These are phyloP conservation scores for Triticum urartu DNA, from an alignment of 176 grass and related monocot species.

Conservation along the genomic window DNA sequence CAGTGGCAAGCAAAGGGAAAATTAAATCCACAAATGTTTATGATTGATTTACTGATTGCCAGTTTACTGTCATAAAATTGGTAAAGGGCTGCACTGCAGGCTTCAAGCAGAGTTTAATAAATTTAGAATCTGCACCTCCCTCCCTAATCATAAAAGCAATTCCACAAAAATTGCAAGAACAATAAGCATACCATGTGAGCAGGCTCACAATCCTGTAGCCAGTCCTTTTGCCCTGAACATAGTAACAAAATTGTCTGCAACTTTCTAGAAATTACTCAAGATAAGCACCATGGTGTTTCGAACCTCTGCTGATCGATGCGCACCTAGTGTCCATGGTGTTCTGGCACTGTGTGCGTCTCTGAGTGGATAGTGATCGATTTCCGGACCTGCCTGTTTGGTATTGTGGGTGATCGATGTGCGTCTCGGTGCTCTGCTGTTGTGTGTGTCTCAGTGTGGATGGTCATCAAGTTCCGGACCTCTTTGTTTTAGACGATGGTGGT, in stretches of 20 bases:
- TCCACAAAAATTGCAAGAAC: neutral
- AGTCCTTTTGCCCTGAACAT: slow-evolving; percentile 73
- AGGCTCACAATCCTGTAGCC: slow-evolving; percentile 73
- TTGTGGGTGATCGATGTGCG: no score
- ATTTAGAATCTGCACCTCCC: neutral
- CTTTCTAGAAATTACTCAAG: slow-evolving; percentile 14
- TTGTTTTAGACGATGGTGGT: no score
- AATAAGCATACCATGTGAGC: slow-evolving; percentile 81
- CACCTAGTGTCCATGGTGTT: no score
- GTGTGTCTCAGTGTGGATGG: no score
- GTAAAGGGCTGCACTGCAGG: neutral
- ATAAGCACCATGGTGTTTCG: neutral
- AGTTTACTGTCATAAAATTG: neutral
- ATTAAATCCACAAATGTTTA: neutral
- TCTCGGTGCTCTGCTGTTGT: no score
- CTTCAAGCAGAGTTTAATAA: neutral
- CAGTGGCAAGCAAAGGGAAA: neutral
- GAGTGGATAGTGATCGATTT: no score
- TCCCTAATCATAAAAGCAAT: neutral
- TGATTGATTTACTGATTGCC: neutral
- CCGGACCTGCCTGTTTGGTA: no score
- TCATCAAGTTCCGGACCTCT: no score
- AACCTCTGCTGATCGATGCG: no score
- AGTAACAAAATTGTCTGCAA: slow-evolving; percentile 72
- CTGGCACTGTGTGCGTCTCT: no score